phyloP scores from a whole-genome alignment of 257 asterid species.

The Ehretia macrophylla region DNA sequence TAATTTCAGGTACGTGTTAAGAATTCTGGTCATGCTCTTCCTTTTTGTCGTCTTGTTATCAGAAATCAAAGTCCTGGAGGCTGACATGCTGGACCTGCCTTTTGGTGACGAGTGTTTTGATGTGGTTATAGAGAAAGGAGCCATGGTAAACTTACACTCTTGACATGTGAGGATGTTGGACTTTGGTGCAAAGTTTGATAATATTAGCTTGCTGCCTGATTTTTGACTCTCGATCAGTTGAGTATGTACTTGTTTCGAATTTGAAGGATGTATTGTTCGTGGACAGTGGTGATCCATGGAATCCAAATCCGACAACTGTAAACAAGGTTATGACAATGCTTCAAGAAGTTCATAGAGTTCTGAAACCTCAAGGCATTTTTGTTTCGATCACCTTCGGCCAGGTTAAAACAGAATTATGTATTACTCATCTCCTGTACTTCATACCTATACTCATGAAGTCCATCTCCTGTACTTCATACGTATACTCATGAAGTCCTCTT shows the following conservation, averaged over 20 bases:
- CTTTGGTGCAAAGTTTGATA: not conserved
- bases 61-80: conserved; percentile 85
- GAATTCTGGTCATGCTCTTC: too few relatives aligned
- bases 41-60: conserved; percentile 17
- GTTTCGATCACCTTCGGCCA: conserved; percentile 90
- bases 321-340: conserved; percentile 78
- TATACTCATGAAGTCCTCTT: not conserved
- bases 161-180: conserved; percentile 3
- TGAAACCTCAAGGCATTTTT: conserved; percentile 79
- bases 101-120: conserved; percentile 75
- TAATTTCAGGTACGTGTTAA: too few relatives aligned
- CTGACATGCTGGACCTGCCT: conserved; percentile 95
- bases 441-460: not conserved
- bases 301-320: conserved; percentile 69
- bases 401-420: conserved; percentile 34
- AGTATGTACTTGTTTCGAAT: conserved; percentile 14
- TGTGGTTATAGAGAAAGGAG: conserved; percentile 95
- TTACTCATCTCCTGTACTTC: not conserved
- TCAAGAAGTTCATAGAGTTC: conserved; percentile 71
- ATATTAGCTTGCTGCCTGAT: conserved; percentile 4
- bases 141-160: conserved; percentile 57
- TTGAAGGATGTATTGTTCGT: conserved; percentile 91
- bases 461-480: not conserved
- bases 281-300: conserved; percentile 98
- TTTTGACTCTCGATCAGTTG: conserved; percentile 1